These are phyloP conservation scores for Rhynchosporium graminicola DNA, from an alignment of 2,329 filamentous ascomycete species.

Conservation along the genomic window DNA sequence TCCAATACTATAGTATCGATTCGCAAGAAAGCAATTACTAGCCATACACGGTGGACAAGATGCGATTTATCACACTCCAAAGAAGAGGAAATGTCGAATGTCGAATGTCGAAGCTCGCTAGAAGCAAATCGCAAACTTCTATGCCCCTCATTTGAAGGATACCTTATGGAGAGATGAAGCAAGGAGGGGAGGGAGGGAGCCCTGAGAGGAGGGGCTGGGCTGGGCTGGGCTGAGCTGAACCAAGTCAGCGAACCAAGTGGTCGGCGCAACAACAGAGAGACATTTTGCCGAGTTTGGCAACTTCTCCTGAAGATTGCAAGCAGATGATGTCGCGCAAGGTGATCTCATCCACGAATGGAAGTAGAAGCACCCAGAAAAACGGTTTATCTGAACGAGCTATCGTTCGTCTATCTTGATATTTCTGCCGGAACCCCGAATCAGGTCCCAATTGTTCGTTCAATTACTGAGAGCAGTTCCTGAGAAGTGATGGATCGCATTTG, in stretches of 20 bases:
- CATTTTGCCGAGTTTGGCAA: slow-evolving; percentile 11
- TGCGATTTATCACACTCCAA: too few relatives aligned
- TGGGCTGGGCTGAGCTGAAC: slow-evolving; percentile 2
- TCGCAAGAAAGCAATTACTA: too few relatives aligned
- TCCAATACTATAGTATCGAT: too few relatives aligned
- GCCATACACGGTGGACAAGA: too few relatives aligned
- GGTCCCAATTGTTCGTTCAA: too few relatives aligned
- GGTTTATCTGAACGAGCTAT: not conserved
- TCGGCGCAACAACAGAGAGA: slow-evolving; percentile 4
- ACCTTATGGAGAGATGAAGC: not conserved
- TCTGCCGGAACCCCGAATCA: too few relatives aligned
- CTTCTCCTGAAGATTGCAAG: slow-evolving; percentile 18
- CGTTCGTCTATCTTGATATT: too few relatives aligned
- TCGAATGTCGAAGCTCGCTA: slow-evolving; percentile 11
- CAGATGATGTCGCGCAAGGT: not conserved
- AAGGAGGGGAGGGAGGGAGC: not conserved
- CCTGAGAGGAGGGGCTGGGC: slow-evolving; percentile 21
- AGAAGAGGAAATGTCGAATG: not conserved
- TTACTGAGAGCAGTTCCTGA: not conserved
- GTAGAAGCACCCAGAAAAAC: too few relatives aligned
- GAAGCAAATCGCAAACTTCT: slow-evolving; percentile 30
- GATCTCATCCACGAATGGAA: not conserved
- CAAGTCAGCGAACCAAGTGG: not conserved
- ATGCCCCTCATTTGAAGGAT: slow-evolving; percentile 16
- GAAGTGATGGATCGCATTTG: not conserved